phyloP scores from a whole-genome alignment of 1,284 basidiomycete species.

The Naganishia sp. region DNA sequence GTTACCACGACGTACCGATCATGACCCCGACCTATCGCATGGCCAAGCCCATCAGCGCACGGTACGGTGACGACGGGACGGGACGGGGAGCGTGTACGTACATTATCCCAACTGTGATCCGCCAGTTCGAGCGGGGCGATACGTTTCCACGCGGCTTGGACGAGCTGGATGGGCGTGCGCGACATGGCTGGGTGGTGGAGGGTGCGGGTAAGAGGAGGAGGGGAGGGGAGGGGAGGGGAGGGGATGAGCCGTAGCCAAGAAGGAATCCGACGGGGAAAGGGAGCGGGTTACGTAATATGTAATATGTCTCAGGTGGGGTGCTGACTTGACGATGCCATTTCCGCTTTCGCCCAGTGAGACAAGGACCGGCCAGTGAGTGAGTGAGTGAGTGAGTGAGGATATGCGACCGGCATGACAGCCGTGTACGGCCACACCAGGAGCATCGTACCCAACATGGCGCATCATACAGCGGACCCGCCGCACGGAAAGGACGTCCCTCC shows the following conservation, averaged over 20 bases:
- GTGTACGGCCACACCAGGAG: too few species aligned
- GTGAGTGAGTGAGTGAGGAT: too few species aligned
- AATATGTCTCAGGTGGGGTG: too few species aligned
- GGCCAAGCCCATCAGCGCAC: constrained; percentile 23
- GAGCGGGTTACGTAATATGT: not conserved
- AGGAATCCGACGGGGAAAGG: not conserved
- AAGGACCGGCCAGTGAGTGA: too few species aligned
- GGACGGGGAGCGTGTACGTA: too few species aligned
- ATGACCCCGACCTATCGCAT: constrained; percentile 71
- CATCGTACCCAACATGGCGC: too few species aligned
- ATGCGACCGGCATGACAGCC: too few species aligned
- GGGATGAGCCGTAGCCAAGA: not conserved
- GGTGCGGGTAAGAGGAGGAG: not conserved
- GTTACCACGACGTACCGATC: constrained; percentile 62
- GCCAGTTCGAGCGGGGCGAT: constrained; percentile 83
- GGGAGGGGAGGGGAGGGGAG: not conserved
- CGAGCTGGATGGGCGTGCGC: constrained; percentile 42
- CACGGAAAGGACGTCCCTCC: not conserved
- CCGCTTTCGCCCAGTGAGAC: too few species aligned
- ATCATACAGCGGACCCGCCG: not conserved
- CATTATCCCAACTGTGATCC: constrained; percentile 83
- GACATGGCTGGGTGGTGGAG: not conserved
- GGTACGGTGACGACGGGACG: not conserved
- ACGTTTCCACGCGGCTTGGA: constrained; percentile 57
- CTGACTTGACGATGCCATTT: too few species aligned